Base-by-base conservation (phyloP, 1,284 basidiomycete genomes). In the Termitomyces sp. region DNA sequence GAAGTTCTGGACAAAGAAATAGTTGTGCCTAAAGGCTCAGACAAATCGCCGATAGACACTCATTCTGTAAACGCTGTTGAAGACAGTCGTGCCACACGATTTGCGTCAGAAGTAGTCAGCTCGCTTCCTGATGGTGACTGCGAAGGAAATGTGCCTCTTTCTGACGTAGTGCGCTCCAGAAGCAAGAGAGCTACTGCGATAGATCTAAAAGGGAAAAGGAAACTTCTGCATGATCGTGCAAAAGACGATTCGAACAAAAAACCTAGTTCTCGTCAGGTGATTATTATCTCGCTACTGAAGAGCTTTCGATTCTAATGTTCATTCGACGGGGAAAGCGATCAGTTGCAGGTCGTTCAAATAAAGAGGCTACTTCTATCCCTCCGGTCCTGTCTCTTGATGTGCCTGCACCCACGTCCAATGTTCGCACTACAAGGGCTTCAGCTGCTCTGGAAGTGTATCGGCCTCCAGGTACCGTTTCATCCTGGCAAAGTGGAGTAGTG, bases 71-170 rank as follows among this genome's bases (percentile, higher is more conserved):
- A 73, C 30, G 45, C 65, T 34, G 61, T 69, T 4, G 61, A 66
- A 10, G 67, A 70, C 46, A 17, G 24, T 15, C 64, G 62, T 19
- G 51, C 60, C 40, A 59, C 63, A 47, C 24, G 28, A 13, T 30
- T 40, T 5, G 21, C 40, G n/a, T 31, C 24, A 38, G 58, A 48
- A 40, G 39, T 58, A 2, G 51, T 40, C 39, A 52, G 43, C 8
- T 41, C 50, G 39, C 39, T 55, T 15, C 50, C 39, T 34, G 26
- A 59, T 9, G 43, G 52, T 19, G 62, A 64, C 6, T 72, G 76
- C 30, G 71, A 77, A 13, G 73, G 74, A 9, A 75, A 78, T 24
- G 52, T 76, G 39, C 81, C 80, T n/a, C 63, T 81, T 41, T 69
- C 69, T 24, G 61, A 62, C 33, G 54, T 61, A 17, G 45, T 58